Conservation (phyloP, 1,284 basidiomycete species). For the Anthracocystis panici-leucophaei region DNA sequence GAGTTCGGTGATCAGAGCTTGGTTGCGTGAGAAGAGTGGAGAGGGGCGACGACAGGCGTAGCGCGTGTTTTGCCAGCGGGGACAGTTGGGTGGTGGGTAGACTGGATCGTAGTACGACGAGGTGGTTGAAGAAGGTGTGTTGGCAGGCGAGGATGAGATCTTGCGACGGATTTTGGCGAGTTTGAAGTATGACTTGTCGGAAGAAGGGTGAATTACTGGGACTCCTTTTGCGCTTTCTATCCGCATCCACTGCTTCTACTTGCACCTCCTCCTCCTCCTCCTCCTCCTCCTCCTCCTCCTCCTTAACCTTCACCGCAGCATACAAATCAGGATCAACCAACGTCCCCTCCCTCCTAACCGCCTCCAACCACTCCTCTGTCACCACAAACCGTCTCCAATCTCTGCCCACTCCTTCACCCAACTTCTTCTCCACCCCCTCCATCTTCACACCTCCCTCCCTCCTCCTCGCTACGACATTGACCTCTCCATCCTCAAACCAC, state of each 20-base stretch:
- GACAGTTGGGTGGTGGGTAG: constrained; percentile 14
- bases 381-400: constrained; percentile 51
- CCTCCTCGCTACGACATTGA: constrained; percentile 13
- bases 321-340: constrained; percentile 48
- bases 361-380: constrained; percentile 30
- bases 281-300: not conserved
- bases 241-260: not conserved
- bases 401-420: constrained; percentile 22
- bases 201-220: constrained; percentile 29
- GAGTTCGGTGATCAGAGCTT: constrained; percentile 60
- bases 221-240: constrained; percentile 19
- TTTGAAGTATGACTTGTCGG: not conserved
- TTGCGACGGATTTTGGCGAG: constrained; percentile 1
- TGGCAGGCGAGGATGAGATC: not conserved
- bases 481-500: constrained; percentile 22
- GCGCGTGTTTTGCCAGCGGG: constrained; percentile 44
- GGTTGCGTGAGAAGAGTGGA: constrained; percentile 58
- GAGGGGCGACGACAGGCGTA: constrained; percentile 60
- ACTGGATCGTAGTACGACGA: constrained; percentile 22
- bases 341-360: constrained; percentile 12
- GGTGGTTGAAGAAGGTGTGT: not conserved
- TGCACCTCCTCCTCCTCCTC: not conserved
- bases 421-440: constrained; percentile 5
- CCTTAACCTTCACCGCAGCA: constrained; percentile 22
- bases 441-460: not conserved